A percentile compares a stretch with the other conserved stretches of the same genome.
phyloP scores from a whole-genome alignment of 106 monocot genomes.

The Vanilla planifolia region DNA sequence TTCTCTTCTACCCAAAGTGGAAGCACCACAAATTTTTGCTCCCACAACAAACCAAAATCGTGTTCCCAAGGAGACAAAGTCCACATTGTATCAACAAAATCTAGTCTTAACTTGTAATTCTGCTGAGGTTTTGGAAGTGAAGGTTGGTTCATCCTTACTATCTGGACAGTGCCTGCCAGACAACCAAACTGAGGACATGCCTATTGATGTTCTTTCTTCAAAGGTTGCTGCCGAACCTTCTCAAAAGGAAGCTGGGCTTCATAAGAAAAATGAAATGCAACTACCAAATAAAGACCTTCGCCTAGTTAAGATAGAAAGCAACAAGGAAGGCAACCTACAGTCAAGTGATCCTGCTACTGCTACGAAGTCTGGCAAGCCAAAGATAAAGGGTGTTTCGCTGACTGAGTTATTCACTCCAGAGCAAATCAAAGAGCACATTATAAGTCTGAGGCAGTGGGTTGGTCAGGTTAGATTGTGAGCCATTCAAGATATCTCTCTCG shows the following conservation, averaged over 20 bases:
- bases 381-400: conserved; percentile 97
- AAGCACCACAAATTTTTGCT: conserved; percentile 31
- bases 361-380: conserved; percentile 92
- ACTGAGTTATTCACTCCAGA: conserved; percentile 93
- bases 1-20: conserved; percentile 27
- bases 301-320: conserved; percentile 33
- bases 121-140: conserved; percentile 35
- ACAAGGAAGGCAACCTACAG: conserved; percentile 39
- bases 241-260: conserved; percentile 21
- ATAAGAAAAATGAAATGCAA: conserved; percentile 41
- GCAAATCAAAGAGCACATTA: conserved; percentile 83
- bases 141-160: conserved; percentile 27
- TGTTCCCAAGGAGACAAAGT: conserved; percentile 27
- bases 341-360: conserved; percentile 36
- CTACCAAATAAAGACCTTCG: conserved; percentile 37
- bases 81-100: conserved; percentile 18
- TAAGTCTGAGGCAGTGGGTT: conserved; percentile 85
- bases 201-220: conserved; percentile 11
- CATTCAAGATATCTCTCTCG: conserved; percentile 1
- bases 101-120: conserved; percentile 16
- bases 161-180: conserved; percentile 6
- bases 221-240: conserved; percentile 14
- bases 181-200: conserved; percentile 18
- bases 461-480: conserved; percentile 65
- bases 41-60: conserved; percentile 24